These are phyloP conservation scores for Trypanosoma scelopori DNA, from an alignment of 208 protist species.

Conservation along the genomic window DNA sequence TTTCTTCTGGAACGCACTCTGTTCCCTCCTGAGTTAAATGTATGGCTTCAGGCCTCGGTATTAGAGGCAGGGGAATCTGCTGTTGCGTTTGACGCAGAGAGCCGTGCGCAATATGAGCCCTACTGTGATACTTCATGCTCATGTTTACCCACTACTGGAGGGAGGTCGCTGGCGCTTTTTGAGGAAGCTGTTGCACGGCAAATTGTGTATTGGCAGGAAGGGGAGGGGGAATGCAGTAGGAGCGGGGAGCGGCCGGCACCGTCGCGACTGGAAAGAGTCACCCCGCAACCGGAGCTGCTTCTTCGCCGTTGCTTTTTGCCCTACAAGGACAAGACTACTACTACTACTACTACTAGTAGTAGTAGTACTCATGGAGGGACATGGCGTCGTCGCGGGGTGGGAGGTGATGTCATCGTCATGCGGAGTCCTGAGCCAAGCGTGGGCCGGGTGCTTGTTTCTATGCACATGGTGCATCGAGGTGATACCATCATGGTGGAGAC, in stretches of 20 bases:
- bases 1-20: conserved; percentile 6
- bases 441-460: conserved; percentile 21
- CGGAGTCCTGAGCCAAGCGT: conserved; percentile 13
- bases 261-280: conserved; percentile 10
- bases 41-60: conserved; percentile 2
- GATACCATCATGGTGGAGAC: conserved; percentile 21
- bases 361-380: not conserved
- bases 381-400: conserved; percentile 3
- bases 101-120: conserved; percentile 5
- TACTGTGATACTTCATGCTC: conserved; percentile 9
- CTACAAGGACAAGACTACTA: not conserved
- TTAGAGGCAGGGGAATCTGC: not conserved
- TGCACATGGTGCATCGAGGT: conserved; percentile 15
- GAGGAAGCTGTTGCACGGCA: conserved; percentile 16
- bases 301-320: conserved; percentile 11
- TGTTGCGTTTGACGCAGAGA: not conserved
- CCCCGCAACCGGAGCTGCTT: conserved; percentile 14
- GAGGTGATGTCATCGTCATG: conserved; percentile 19
- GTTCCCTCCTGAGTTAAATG: conserved; percentile 21
- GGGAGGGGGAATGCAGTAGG: not conserved
- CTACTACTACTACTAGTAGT: too few species aligned
- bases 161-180: not conserved
- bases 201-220: conserved; percentile 11
- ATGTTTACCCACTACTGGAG: conserved; percentile 2
- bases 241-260: conserved; percentile 8